A percentile compares a stretch with the other conserved stretches of the same genome.
phyloP scores from a whole-genome alignment of 306 rosid genomes.

The Trifolium fragiferum region DNA sequence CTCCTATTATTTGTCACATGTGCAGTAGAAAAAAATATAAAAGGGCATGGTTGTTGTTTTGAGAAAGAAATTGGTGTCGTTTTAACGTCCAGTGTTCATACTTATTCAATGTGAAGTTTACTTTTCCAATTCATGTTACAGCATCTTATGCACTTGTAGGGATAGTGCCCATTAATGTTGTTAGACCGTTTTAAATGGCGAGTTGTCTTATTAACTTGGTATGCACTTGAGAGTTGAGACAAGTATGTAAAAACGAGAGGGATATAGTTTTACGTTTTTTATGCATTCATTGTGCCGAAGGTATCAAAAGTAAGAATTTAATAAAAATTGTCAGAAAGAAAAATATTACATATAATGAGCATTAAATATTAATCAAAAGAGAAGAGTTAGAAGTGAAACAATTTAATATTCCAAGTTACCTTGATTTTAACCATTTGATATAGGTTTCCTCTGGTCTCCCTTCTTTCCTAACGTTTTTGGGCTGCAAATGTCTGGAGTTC shows the following conservation, averaged over 20 bases:
- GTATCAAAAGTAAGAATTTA: constrained; percentile 14
- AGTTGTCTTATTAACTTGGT: constrained; percentile 16
- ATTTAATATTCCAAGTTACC: constrained; percentile 2
- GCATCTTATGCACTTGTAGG: constrained; percentile 25
- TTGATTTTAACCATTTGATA: constrained; percentile 11
- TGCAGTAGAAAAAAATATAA: neutral
- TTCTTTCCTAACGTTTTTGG: neutral
- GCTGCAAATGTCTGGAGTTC: constrained; percentile 21
- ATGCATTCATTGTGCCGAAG: constrained; percentile 38
- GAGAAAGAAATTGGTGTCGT: constrained; percentile 20
- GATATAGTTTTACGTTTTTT: constrained; percentile 3
- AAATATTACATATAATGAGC: constrained; percentile 18
- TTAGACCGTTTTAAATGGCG: constrained; percentile 13
- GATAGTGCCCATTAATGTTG: constrained; percentile 15
- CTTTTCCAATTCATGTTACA: constrained; percentile 19
- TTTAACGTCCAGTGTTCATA: constrained; percentile 28
- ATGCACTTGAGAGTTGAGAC: constrained; percentile 32
- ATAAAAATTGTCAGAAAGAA: neutral
- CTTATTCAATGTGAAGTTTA: constrained; percentile 25
- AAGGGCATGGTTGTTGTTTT: constrained; percentile 16
- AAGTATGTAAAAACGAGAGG: constrained; percentile 4
- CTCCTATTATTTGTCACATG: constrained; percentile 16
- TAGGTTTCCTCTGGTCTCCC: constrained; percentile 15
- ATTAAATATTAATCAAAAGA: constrained; percentile 8
- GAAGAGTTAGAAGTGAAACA: neutral